Evolutionary conservation across 1,284 basidiomycete genomes (phyloP).

Genomic region (Clitocybe nebularis): DNA sequence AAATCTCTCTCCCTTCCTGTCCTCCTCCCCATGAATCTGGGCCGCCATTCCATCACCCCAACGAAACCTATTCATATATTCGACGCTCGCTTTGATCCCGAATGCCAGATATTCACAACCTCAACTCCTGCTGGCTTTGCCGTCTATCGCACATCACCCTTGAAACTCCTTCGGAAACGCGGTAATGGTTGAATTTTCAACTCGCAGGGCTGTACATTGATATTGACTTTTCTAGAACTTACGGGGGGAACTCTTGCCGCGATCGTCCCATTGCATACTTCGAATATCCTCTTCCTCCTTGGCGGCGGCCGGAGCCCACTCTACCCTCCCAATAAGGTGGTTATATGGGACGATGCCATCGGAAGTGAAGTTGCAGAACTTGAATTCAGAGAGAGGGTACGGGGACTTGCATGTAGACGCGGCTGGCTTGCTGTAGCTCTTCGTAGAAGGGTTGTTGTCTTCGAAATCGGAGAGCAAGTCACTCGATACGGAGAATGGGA

Average conservation of each 20-base stretch:
- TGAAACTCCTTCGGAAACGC: constrained; percentile 75
- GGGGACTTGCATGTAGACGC: constrained; percentile 75
- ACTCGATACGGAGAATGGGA: constrained; percentile 79
- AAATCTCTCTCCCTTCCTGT: constrained; percentile 7
- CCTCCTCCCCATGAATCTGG: constrained; percentile 73
- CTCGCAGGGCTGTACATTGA: constrained; percentile 9
- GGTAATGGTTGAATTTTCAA: constrained; percentile 43
- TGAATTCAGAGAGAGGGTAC: constrained; percentile 86
- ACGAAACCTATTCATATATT: constrained; percentile 75
- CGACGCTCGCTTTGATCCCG: constrained; percentile 74
- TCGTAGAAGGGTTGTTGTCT: constrained; percentile 75
- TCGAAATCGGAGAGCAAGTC: constrained; percentile 62
- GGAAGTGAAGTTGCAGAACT: constrained; percentile 81
- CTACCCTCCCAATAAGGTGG: constrained; percentile 92
- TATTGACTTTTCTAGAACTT: constrained; percentile 48
- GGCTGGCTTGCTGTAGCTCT: constrained; percentile 85
- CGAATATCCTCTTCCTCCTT: constrained; percentile 85
- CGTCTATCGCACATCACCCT: constrained; percentile 78
- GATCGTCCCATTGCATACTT: constrained; percentile 77
- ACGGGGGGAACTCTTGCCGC: constrained; percentile 77
- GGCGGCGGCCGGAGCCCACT: constrained; percentile 89
- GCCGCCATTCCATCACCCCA: constrained; percentile 80
- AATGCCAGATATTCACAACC: constrained; percentile 78
- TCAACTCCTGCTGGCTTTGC: constrained; percentile 85
- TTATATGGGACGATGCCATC: constrained; percentile 82